Evolutionary conservation across 768 basidiomycete species (phyloP).

Genomic region (Boletellus emodensis): DNA sequence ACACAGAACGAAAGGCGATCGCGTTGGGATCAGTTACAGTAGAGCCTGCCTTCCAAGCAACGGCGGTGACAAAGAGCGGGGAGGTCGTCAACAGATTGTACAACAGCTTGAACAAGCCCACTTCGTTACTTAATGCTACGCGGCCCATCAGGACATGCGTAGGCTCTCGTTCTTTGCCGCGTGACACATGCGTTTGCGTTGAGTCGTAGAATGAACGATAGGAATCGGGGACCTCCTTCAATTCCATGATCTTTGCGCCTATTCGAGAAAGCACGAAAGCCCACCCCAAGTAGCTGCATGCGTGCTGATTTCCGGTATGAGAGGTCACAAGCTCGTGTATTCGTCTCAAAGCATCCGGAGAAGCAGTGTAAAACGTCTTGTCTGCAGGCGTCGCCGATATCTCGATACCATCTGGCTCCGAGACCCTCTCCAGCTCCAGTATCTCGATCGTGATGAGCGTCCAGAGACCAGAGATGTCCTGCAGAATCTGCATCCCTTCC

Average conservation of each 20-base stretch:
- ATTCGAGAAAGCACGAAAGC: slow-evolving; percentile 73
- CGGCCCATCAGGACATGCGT: slow-evolving; percentile 54
- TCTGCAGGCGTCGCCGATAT: slow-evolving; percentile 48
- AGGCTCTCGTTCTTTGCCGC: slow-evolving; percentile 55
- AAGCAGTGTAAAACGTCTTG: slow-evolving; percentile 53
- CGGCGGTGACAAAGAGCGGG: slow-evolving; percentile 70
- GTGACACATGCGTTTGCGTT: slow-evolving; percentile 40
- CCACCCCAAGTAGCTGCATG: slow-evolving; percentile 79
- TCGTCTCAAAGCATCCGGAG: slow-evolving; percentile 56
- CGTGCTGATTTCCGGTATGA: slow-evolving; percentile 58
- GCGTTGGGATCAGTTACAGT: slow-evolving; percentile 72
- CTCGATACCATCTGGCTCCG: slow-evolving; percentile 49
- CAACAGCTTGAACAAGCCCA: slow-evolving; percentile 57
- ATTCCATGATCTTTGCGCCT: slow-evolving; percentile 40
- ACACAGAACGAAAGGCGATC: slow-evolving; percentile 71
- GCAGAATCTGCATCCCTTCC: slow-evolving; percentile 58
- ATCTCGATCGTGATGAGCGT: slow-evolving; percentile 76
- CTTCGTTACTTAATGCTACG: slow-evolving; percentile 53
- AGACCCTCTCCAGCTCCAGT: slow-evolving; percentile 70
- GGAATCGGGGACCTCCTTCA: slow-evolving; percentile 49
- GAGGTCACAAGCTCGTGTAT: slow-evolving; percentile 66
- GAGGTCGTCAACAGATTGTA: slow-evolving; percentile 59
- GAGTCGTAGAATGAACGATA: slow-evolving; percentile 56
- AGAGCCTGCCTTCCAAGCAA: slow-evolving; percentile 66
- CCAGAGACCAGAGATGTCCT: slow-evolving; percentile 73